These are phyloP conservation scores for Hapsidospora chrysogenum DNA, from an alignment of 495 filamentous ascomycete genomes.

Conservation along the genomic window DNA sequence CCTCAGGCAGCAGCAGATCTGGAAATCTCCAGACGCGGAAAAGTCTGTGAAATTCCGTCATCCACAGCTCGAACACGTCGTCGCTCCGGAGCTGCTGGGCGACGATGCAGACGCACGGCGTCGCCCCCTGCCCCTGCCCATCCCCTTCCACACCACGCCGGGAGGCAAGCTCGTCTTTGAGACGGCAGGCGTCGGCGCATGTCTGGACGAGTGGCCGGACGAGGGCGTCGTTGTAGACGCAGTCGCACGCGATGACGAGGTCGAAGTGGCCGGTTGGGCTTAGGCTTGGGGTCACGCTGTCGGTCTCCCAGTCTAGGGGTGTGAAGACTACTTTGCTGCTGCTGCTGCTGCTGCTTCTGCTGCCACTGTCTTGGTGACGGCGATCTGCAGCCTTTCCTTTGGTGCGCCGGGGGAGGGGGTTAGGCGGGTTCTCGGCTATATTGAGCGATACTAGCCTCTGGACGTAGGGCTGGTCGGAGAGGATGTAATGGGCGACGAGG, in stretches of 20 bases:
- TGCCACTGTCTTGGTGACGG: too few species aligned
- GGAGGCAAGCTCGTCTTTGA: conserved; percentile 20
- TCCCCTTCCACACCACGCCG: conserved; percentile 1
- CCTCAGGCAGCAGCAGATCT: conserved; percentile 31
- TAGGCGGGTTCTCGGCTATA: conserved; percentile 44
- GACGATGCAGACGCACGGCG: conserved; percentile 41
- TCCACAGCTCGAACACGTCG: conserved; percentile 73
- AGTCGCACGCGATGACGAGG: conserved; percentile 66
- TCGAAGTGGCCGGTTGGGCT: conserved; percentile 30
- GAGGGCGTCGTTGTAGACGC: conserved; percentile 77
- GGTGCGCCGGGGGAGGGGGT: not conserved
- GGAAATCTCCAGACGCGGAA: conserved; percentile 72
- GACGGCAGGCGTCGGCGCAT: conserved; percentile 58
- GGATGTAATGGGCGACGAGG: conserved; percentile 45
- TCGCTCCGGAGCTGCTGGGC: conserved; percentile 75
- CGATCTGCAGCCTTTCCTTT: too few species aligned
- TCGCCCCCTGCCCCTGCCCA: conserved; percentile 2
- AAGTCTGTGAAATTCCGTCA: conserved; percentile 40
- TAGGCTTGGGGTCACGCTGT: conserved; percentile 22
- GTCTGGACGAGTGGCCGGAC: conserved; percentile 69
- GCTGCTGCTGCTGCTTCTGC: not conserved
- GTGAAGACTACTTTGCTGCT: conserved; percentile 25
- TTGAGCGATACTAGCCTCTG: conserved; percentile 59
- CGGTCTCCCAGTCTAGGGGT: conserved; percentile 56
- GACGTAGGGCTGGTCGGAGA: conserved; percentile 84